Evolutionary conservation across 805 yeast genomes (phyloP).

Genomic region (Starmerella powellii): DNA sequence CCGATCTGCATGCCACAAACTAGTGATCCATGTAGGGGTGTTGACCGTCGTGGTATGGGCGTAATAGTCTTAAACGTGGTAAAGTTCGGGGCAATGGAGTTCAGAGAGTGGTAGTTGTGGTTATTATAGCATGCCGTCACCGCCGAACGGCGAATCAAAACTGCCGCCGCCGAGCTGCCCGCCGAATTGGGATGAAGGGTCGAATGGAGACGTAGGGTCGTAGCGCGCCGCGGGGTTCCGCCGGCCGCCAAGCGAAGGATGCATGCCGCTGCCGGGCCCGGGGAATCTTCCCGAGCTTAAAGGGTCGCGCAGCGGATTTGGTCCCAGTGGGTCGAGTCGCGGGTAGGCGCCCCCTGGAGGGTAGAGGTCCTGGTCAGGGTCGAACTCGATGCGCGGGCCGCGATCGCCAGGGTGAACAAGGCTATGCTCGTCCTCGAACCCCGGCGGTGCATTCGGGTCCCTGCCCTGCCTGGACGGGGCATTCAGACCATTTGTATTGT

Average conservation of each 20-base stretch:
- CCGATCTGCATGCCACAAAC: too few species aligned
- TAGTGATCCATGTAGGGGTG: too few species aligned
- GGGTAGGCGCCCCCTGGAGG: slow-evolving; percentile 31
- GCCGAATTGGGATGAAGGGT: neutral
- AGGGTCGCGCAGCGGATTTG: neutral
- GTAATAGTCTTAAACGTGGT: too few species aligned
- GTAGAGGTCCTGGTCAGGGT: slow-evolving; percentile 31
- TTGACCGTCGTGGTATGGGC: too few species aligned
- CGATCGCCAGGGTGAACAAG: slow-evolving; percentile 8
- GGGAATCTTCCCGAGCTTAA: slow-evolving; percentile 1
- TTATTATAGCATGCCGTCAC: too few species aligned
- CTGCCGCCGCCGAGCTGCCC: too few species aligned
- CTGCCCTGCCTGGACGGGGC: neutral
- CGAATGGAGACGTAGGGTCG: slow-evolving; percentile 31
- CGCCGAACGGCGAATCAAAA: too few species aligned
- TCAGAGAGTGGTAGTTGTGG: too few species aligned
- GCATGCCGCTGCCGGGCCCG: slow-evolving; percentile 24
- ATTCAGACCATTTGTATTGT: too few species aligned
- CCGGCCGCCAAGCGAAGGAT: slow-evolving; percentile 23
- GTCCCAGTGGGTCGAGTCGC: slow-evolving; percentile 24
- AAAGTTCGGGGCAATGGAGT: too few species aligned
- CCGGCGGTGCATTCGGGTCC: slow-evolving; percentile 29
- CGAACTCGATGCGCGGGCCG: slow-evolving; percentile 16
- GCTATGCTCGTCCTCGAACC: slow-evolving; percentile 36
- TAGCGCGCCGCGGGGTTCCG: slow-evolving; percentile 24